These are phyloP conservation scores for Xylariaceae sp. DNA, from an alignment of 2,329 filamentous ascomycete genomes.

Conservation along the genomic window DNA sequence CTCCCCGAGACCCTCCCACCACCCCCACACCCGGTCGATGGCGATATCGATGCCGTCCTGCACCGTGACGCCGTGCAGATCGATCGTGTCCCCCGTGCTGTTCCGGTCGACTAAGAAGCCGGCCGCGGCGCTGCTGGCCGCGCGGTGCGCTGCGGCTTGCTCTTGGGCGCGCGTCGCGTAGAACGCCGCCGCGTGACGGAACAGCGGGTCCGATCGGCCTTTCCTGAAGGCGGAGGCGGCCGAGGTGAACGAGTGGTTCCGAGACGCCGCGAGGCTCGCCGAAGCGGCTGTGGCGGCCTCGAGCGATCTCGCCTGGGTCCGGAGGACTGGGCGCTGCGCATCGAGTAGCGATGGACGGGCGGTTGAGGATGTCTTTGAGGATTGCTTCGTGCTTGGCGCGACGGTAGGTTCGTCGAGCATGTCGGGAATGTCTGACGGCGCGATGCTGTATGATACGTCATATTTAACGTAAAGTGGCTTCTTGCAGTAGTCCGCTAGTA, in stretches of 20 bases:
- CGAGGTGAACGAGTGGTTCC: constrained; percentile 37
- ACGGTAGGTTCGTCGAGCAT: constrained; percentile 1
- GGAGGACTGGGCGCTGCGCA: constrained; percentile 1
- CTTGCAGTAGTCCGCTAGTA: constrained; percentile 47
- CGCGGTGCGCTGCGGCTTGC: constrained; percentile 58
- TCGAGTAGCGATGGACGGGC: constrained; percentile 2
- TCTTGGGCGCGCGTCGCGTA: constrained; percentile 74
- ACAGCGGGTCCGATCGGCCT: constrained; percentile 70
- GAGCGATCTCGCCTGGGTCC: constrained; percentile 12
- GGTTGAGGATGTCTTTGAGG: constrained; percentile 3
- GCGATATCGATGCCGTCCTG: constrained; percentile 81
- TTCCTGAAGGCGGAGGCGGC: constrained; percentile 48
- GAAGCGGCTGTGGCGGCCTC: constrained; percentile 20
- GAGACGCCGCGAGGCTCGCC: constrained; percentile 22
- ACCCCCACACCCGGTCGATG: constrained; percentile 64
- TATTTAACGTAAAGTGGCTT: constrained; percentile 42
- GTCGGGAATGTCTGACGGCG: constrained; percentile 20
- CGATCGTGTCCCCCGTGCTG: constrained; percentile 63
- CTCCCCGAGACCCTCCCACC: constrained; percentile 79
- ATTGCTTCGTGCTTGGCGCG: constrained; percentile 5
- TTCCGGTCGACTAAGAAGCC: constrained; percentile 70
- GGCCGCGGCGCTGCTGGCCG: constrained; percentile 66
- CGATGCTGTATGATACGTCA: constrained; percentile 34
- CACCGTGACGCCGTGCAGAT: constrained; percentile 84
- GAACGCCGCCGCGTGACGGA: constrained; percentile 74